Conservation (phyloP, 1,284 basidiomycete species). For the Fomitopsis schrenkii region DNA sequence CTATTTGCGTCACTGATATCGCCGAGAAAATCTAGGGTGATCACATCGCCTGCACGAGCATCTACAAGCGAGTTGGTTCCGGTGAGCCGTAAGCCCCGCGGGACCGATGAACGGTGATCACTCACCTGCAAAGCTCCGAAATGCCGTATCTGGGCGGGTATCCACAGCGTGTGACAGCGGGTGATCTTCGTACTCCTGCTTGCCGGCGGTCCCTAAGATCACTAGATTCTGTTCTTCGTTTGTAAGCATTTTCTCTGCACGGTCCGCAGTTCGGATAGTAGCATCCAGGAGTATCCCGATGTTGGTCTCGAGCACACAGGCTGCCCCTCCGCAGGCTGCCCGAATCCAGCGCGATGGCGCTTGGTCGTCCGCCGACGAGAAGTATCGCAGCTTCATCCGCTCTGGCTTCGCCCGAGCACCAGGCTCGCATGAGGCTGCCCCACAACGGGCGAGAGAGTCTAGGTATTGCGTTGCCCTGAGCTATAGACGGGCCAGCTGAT, state of each 20-base stretch:
- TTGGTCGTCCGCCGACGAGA: constrained; percentile 10
- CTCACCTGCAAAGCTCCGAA: constrained; percentile 45
- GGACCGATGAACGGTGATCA: constrained; percentile 3
- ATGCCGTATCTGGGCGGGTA: constrained; percentile 41
- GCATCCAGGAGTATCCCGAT: constrained; percentile 41
- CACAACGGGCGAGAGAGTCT: constrained; percentile 27
- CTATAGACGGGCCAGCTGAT: constrained; percentile 21
- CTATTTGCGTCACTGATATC: constrained; percentile 17
- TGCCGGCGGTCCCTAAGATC: constrained; percentile 30
- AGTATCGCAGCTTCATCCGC: constrained; percentile 17
- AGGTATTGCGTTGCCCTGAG: constrained; percentile 38
- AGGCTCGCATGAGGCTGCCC: constrained; percentile 15
- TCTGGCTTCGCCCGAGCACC: constrained; percentile 2
- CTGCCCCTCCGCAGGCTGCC: constrained; percentile 41
- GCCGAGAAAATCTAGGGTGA: constrained; percentile 41
- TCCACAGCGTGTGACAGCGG: constrained; percentile 57
- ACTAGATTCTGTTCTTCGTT: constrained; percentile 34
- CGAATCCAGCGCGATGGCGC: constrained; percentile 19
- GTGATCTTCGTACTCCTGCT: constrained; percentile 37
- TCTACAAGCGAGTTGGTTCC: constrained; percentile 12
- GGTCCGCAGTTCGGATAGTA: constrained; percentile 19
- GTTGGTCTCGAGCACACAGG: constrained; percentile 53
- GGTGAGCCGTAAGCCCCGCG: not conserved
- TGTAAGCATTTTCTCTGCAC: constrained; percentile 36
- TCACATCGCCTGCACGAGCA: constrained; percentile 40